Evolutionary conservation across 805 yeast species (phyloP).

Genomic region (Cyberlindnera galapagoensis): DNA sequence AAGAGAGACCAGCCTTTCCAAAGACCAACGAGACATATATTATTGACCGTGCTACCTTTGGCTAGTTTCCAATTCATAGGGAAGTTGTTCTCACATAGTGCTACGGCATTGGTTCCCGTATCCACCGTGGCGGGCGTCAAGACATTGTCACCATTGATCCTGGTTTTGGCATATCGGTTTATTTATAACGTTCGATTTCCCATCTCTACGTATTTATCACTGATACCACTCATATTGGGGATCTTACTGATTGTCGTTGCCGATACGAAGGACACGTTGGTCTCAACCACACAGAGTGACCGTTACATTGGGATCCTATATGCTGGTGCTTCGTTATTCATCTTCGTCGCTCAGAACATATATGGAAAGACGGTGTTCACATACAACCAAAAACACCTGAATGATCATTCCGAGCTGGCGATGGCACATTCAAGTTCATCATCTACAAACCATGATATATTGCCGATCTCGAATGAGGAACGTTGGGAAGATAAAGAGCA

Average conservation of each 20-base stretch:
- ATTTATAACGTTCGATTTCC: slow-evolving; percentile 46
- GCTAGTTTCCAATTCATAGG: slow-evolving; percentile 64
- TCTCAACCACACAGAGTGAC: slow-evolving; percentile 34
- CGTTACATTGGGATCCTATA: slow-evolving; percentile 58
- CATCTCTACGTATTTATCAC: slow-evolving; percentile 41
- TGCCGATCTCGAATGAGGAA: slow-evolving; percentile 5
- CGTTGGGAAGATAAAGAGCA: slow-evolving; percentile 7
- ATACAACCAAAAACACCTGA: slow-evolving; percentile 23
- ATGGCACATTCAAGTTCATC: slow-evolving; percentile 3
- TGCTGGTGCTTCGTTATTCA: slow-evolving; percentile 61
- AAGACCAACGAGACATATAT: slow-evolving; percentile 32
- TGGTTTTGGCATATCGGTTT: slow-evolving; percentile 49
- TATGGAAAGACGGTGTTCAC: slow-evolving; percentile 81
- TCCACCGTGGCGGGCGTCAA: slow-evolving; percentile 69
- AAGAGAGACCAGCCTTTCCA: slow-evolving; percentile 17
- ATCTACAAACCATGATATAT: not conserved
- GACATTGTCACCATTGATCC: slow-evolving; percentile 57
- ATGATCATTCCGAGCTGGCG: slow-evolving; percentile 22
- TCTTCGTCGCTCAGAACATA: slow-evolving; percentile 81
- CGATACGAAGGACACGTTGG: slow-evolving; percentile 26
- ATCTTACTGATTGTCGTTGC: slow-evolving; percentile 35
- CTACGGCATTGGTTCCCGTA: slow-evolving; percentile 58
- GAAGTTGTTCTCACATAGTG: slow-evolving; percentile 54
- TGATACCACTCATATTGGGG: slow-evolving; percentile 46
- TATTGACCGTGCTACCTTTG: slow-evolving; percentile 51